A percentile compares a stretch with the other conserved stretches of the same genome.
Evolutionary conservation across 208 protist species (phyloP).

Genomic region (Trypanosoma melophagium): DNA sequence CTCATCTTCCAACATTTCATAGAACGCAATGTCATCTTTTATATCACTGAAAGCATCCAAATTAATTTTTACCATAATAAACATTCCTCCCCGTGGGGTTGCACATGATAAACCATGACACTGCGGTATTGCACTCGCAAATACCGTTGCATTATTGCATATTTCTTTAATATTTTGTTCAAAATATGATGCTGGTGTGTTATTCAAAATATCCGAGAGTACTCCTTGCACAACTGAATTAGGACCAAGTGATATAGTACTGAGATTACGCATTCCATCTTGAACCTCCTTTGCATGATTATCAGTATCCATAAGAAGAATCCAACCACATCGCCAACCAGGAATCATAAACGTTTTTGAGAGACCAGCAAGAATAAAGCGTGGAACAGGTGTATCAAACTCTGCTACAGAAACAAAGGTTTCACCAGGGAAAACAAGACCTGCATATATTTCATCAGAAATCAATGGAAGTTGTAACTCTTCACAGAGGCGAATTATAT

Average conservation of each 20-base stretch:
- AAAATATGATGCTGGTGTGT: constrained; percentile 59
- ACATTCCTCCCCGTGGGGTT: constrained; percentile 80
- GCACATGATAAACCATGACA: constrained; percentile 51
- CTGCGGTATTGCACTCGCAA: constrained; percentile 7
- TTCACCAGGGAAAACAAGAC: constrained; percentile 83
- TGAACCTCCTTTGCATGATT: constrained; percentile 32
- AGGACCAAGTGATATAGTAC: constrained; percentile 76
- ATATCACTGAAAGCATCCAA: constrained; percentile 55
- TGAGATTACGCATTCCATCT: constrained; percentile 47
- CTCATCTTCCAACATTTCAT: constrained; percentile 52
- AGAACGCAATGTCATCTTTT: constrained; percentile 71
- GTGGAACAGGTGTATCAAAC: constrained; percentile 81
- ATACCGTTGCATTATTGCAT: constrained; percentile 43
- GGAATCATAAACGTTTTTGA: constrained; percentile 93
- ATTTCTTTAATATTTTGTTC: constrained; percentile 32
- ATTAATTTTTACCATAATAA: constrained; percentile 88
- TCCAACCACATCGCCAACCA: constrained; percentile 93
- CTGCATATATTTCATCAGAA: constrained; percentile 94
- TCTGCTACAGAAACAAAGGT: constrained; percentile 79
- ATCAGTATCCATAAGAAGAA: constrained; percentile 70
- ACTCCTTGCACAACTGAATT: constrained; percentile 86
- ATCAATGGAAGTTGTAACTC: constrained; percentile 90
- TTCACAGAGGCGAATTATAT: constrained; percentile 83
- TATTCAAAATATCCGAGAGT: constrained; percentile 68
- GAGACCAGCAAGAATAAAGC: constrained; percentile 85